A percentile compares a stretch with the other conserved stretches of the same genome.
Conservation (phyloP, 1,139 yeast genomes). For the Taphrina communis region DNA sequence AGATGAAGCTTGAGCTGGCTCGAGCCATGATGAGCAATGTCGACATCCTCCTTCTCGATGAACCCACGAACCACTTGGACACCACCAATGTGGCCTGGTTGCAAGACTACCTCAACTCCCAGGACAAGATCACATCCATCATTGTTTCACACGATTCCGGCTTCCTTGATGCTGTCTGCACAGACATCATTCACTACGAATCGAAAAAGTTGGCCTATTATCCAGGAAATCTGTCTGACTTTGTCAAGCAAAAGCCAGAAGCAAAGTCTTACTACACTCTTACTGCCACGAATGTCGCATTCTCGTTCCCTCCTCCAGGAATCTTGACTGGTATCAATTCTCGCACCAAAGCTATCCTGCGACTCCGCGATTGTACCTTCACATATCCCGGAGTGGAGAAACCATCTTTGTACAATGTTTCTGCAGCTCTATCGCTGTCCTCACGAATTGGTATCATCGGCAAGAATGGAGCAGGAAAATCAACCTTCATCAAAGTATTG, state of each 20-base stretch:
- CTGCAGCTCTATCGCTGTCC: slow-evolving; percentile 98
- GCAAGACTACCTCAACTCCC: slow-evolving; percentile 81
- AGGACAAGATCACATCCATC: slow-evolving; percentile 97
- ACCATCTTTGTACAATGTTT: slow-evolving; percentile 88
- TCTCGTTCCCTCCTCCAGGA: slow-evolving; percentile 99
- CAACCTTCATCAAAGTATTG: slow-evolving; percentile 93
- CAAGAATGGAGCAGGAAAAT: slow-evolving; percentile 99
- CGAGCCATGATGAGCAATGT: slow-evolving; percentile 99
- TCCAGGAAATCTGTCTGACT: slow-evolving; percentile 99
- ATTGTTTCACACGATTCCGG: slow-evolving; percentile 99
- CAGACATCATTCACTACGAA: slow-evolving; percentile 99
- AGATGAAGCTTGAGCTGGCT: slow-evolving; percentile 96
- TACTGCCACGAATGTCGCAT: slow-evolving; percentile 96
- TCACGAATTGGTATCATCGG: slow-evolving; percentile 97
- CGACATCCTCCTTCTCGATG: slow-evolving; percentile 90
- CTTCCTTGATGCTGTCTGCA: slow-evolving; percentile 96
- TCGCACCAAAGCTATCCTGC: slow-evolving; percentile 98
- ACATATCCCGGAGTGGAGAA: slow-evolving; percentile 98
- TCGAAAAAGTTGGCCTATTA: slow-evolving; percentile 99
- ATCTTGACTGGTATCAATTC: slow-evolving; percentile 99
- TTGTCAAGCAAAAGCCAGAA: slow-evolving; percentile 97
- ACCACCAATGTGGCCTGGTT: slow-evolving; percentile 93
- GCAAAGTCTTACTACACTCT: slow-evolving; percentile 98
- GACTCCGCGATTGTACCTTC: slow-evolving; percentile 95
- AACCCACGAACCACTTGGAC: slow-evolving; percentile 98